Evolutionary conservation across 1,284 basidiomycete species (phyloP), one percentile per base, ranked within the genome.

Genomic region (Ceratobasidium sp.): DNA sequence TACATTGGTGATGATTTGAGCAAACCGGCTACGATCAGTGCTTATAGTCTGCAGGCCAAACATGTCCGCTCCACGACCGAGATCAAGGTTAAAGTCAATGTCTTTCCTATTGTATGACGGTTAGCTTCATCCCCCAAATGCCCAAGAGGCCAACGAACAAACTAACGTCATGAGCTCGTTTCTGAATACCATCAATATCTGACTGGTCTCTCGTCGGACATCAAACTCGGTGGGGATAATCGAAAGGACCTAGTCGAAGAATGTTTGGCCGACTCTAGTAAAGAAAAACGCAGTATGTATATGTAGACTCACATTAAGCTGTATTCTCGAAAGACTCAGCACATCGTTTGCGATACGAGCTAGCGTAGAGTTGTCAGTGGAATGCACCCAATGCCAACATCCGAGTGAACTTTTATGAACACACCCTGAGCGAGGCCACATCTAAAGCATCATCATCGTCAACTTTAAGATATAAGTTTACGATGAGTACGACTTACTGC

Each of bases 341-440:
- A 83, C 80, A 73, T 84, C 83, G 72, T 83, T 82, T 30, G 79
- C 79, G 53, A 83, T 83, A 30, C 81, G 77, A 73, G 82, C 81
- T 76, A 82, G 81, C 16, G 80, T 76, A 23, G 81, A 73, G 34
- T 46, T 52, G 43, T 45, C 9, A 8, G 6, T n/a, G 3, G 43
- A 45, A 18, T 45, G 4, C 16, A 45, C 16, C 18, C 3, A n/a
- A 45, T 45, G 10, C n/a, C n/a, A n/a, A n/a, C n/a, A n/a, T n/a
- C n/a, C n/a, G n/a, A 18, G 8, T 10, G 43, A 18, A 4, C 9
- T 18, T 45, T 45, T 18, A 4, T n/a, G 18, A 21, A 55, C 36
- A 8, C 28, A 70, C 67, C 67, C 59, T 70, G 67, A 9, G 67
- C 52, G 18, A 59, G 21, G 12, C 67, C 67, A 59, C 67, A 70